phyloP scores from a whole-genome alignment of 805 yeast genomes.

The Nakazawaea wickerhamii region DNA sequence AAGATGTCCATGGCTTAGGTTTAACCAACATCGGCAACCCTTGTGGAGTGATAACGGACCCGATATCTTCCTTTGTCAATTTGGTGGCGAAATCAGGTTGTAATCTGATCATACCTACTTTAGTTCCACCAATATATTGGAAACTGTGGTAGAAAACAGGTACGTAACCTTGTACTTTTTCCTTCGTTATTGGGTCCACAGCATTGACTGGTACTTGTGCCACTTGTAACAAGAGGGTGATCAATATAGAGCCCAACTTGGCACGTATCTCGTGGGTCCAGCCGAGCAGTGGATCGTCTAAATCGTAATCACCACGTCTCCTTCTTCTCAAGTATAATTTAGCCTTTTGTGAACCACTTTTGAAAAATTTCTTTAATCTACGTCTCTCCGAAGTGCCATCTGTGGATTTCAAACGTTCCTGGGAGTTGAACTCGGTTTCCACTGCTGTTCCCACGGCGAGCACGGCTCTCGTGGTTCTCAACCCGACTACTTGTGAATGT shows the following conservation, averaged over 20 bases:
- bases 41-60: constrained; percentile 71
- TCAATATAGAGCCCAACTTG: constrained; percentile 75
- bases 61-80: constrained; percentile 59
- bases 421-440: constrained; percentile 78
- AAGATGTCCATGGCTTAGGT: constrained; percentile 84
- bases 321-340: constrained; percentile 2
- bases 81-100: constrained; percentile 65
- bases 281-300: constrained; percentile 18
- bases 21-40: constrained; percentile 85
- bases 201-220: constrained; percentile 81
- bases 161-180: constrained; percentile 60
- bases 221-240: constrained; percentile 70
- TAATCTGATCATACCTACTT: constrained; percentile 73
- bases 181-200: constrained; percentile 72
- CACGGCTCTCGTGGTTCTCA: constrained; percentile 79
- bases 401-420: constrained; percentile 54
- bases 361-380: constrained; percentile 11
- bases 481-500: constrained; percentile 65
- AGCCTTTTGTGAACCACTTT: constrained; percentile 14
- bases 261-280: constrained; percentile 60
- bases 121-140: constrained; percentile 73
- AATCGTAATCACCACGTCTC: neutral
- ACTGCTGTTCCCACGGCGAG: constrained; percentile 77
- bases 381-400: constrained; percentile 25
- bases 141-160: constrained; percentile 91